Evolutionary conservation across 1,139 yeast genomes (phyloP).

Genomic region (Yamadazyma spencermartinsiae): DNA sequence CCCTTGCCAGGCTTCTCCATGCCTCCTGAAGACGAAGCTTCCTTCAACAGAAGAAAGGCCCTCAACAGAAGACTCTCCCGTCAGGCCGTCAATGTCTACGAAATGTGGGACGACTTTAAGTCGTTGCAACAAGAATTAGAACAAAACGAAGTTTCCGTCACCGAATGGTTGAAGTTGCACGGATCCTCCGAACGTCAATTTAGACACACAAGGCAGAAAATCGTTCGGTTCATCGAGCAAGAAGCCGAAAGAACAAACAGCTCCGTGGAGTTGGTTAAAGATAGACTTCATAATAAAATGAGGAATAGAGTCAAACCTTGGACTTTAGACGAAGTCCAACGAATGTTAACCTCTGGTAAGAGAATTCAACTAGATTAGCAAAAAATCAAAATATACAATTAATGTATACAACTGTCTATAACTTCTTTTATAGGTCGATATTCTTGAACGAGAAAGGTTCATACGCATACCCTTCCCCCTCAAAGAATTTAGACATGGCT

Average conservation of each 20-base stretch:
- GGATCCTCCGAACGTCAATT: conserved; percentile 37
- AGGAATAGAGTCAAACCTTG: conserved; percentile 34
- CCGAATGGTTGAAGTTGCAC: conserved; percentile 39
- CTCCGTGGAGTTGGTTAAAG: conserved; percentile 29
- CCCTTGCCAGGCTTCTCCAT: conserved; percentile 3
- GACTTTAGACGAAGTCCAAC: conserved; percentile 42
- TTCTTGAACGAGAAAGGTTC: conserved; percentile 69
- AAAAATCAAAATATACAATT: neutral
- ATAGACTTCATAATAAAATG: conserved; percentile 34
- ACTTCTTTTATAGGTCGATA: conserved; percentile 11
- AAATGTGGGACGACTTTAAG: conserved; percentile 44
- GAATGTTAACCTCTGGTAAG: conserved; percentile 37
- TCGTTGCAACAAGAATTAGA: conserved; percentile 29
- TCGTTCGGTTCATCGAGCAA: conserved; percentile 35
- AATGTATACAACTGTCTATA: neutral
- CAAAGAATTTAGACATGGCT: conserved; percentile 96
- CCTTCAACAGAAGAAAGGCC: conserved; percentile 22
- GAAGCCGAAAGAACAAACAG: conserved; percentile 27
- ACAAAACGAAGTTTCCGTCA: conserved; percentile 29
- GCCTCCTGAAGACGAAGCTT: conserved; percentile 7
- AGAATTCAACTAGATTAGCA: conserved; percentile 29
- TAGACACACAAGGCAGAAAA: conserved; percentile 35
- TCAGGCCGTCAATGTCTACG: conserved; percentile 34
- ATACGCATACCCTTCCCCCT: conserved; percentile 91
- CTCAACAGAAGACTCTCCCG: conserved; percentile 30